phyloP scores from a whole-genome alignment of 1,139 yeast species.

The Eremothecium cymbalariae region DNA sequence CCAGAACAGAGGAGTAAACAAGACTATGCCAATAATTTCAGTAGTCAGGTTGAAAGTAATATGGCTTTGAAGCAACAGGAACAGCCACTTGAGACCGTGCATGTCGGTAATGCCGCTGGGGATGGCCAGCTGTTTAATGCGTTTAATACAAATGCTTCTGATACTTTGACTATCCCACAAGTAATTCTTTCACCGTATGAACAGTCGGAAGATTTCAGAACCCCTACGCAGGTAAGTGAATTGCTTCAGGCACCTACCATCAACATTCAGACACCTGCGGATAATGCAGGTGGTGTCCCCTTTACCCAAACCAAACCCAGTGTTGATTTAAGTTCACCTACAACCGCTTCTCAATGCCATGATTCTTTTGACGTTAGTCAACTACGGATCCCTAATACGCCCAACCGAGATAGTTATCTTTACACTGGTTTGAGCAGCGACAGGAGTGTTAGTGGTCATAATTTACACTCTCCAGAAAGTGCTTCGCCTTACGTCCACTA shows the following conservation, averaged over 20 bases:
- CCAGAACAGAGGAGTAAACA: background rate
- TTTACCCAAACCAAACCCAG: too few relatives aligned
- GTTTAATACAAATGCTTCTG: background rate
- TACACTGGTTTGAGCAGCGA: slow-evolving; percentile 1
- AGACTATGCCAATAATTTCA: too few relatives aligned
- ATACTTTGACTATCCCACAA: slow-evolving; percentile 1
- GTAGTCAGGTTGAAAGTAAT: too few relatives aligned
- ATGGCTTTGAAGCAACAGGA: too few relatives aligned
- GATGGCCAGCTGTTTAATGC: slow-evolving; percentile 2
- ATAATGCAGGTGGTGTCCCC: background rate
- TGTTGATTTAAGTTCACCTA: background rate
- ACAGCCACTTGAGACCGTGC: too few relatives aligned
- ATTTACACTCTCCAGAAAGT: background rate
- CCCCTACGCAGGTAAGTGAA: background rate
- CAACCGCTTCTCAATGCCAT: background rate
- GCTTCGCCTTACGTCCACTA: slow-evolving; percentile 12
- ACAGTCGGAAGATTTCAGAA: background rate
- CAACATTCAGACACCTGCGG: slow-evolving; percentile 6
- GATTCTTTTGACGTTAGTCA: background rate
- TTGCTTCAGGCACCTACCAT: slow-evolving; percentile 9
- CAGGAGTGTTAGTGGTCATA: background rate
- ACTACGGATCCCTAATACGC: background rate
- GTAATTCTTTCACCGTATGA: slow-evolving; percentile 3
- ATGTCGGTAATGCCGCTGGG: too few relatives aligned
- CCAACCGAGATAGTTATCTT: slow-evolving; percentile 1